These are phyloP conservation scores for Amesomyces nigricolor DNA, from an alignment of 2,329 filamentous ascomycete species.

Conservation along the genomic window DNA sequence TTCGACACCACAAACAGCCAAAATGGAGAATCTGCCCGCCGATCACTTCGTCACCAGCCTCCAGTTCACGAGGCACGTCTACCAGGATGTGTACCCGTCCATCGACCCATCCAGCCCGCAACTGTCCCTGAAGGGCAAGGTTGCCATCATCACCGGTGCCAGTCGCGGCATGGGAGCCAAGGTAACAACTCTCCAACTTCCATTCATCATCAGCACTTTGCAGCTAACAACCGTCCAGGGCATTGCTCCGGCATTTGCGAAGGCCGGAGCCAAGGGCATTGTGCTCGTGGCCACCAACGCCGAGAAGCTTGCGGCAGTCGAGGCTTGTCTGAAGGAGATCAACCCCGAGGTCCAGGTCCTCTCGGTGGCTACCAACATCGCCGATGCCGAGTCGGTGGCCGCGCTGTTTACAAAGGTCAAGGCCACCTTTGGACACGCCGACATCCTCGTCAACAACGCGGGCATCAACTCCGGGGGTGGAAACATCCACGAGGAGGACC, in stretches of 20 bases:
- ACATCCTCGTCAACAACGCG: constrained; percentile 6
- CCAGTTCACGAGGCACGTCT: constrained; percentile 4
- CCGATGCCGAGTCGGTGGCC: neutral
- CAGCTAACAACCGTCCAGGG: neutral
- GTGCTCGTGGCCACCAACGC: constrained; percentile 11
- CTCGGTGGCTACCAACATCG: constrained; percentile 2
- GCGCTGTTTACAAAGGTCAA: constrained; percentile 3
- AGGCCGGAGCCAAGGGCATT: neutral
- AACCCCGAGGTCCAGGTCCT: constrained; percentile 7
- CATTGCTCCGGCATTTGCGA: constrained; percentile 4
- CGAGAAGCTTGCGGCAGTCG: neutral
- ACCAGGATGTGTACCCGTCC: constrained; percentile 6
- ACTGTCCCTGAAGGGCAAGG: constrained; percentile 4
- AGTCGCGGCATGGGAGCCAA: constrained; percentile 7
- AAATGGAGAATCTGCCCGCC: neutral
- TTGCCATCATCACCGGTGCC: constrained; percentile 7
- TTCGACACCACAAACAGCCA: no score
- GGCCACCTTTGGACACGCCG: constrained; percentile 2
- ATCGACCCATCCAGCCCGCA: constrained; percentile 2
- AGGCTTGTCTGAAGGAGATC: neutral
- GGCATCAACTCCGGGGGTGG: neutral
- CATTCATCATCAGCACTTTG: no score
- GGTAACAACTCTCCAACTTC: neutral
- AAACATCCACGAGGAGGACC: neutral
- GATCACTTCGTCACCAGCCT: constrained; percentile 9